Conservation (phyloP, 2,329 filamentous ascomycete species). For the Neofusicoccum laricinum region DNA sequence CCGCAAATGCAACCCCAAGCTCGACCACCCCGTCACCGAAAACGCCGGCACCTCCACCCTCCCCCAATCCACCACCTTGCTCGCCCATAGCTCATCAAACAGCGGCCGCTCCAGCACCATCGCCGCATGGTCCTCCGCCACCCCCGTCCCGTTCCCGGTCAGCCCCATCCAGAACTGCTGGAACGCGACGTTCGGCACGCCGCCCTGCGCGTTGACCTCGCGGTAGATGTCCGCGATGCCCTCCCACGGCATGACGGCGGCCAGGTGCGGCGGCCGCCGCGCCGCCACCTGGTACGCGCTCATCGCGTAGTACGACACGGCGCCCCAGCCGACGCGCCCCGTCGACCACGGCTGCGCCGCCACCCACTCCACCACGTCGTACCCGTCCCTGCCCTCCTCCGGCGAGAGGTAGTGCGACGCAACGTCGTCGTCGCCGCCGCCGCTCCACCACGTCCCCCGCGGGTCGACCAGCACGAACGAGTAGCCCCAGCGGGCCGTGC, state of each 20-base stretch:
- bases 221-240: constrained; percentile 47
- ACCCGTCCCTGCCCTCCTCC: constrained; percentile 45
- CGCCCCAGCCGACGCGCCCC: constrained; percentile 42
- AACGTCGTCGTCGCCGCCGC: too few species aligned
- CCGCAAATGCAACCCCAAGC: constrained; percentile 42
- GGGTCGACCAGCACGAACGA: constrained; percentile 34
- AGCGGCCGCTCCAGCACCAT: constrained; percentile 39
- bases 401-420: background rate
- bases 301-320: constrained; percentile 44
- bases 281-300: constrained; percentile 41
- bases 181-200: constrained; percentile 42
- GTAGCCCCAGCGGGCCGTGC: constrained; percentile 26
- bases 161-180: constrained; percentile 40
- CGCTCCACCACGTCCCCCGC: constrained; percentile 30
- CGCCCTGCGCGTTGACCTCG: constrained; percentile 45
- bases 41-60: constrained; percentile 24
- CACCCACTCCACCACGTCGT: constrained; percentile 44
- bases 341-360: constrained; percentile 46
- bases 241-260: constrained; percentile 48
- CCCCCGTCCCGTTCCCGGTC: constrained; percentile 20
- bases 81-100: constrained; percentile 23
- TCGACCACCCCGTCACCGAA: constrained; percentile 43
- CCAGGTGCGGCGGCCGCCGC: constrained; percentile 40
- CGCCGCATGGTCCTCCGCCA: constrained; percentile 42
- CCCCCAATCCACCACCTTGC: constrained; percentile 22